Evolutionary conservation across 2,329 filamentous ascomycete species (phyloP).

Genomic region (Chlorencoelia australis): DNA sequence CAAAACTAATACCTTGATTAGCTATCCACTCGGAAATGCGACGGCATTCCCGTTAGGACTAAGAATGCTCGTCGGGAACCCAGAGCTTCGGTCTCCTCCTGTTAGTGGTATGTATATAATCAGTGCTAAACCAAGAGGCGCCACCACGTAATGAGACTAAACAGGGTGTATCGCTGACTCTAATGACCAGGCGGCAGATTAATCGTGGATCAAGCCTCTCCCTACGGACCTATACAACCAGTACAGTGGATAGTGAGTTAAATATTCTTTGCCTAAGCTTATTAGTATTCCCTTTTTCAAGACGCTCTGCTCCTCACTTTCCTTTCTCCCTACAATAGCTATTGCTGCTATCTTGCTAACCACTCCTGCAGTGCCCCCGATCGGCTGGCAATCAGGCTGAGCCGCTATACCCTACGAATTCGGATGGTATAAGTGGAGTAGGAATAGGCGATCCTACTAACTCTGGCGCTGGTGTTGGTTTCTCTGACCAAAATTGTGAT

Average conservation of each 20-base stretch:
- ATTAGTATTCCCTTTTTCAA: no score
- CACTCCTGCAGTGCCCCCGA: no score
- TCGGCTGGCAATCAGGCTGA: conserved; percentile 30
- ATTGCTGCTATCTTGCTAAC: no score
- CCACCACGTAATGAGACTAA: no score
- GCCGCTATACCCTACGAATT: conserved; percentile 43
- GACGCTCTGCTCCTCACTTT: no score
- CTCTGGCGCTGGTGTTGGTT: conserved; percentile 48
- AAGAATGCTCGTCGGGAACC: conserved; percentile 71
- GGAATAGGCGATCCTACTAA: conserved; percentile 47
- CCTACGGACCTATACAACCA: conserved; percentile 41
- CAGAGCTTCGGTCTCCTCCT: conserved; percentile 52
- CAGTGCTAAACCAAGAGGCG: no score
- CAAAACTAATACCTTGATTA: no score
- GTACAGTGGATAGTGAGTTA: conserved; percentile 51
- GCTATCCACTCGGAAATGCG: conserved; percentile 55
- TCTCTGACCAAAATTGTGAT: conserved; percentile 62
- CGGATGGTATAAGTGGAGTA: conserved; percentile 40
- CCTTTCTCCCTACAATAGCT: no score
- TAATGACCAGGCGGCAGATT: conserved; percentile 37
- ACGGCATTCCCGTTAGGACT: conserved; percentile 68
- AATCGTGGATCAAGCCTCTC: conserved; percentile 44
- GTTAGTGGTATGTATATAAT: no score
- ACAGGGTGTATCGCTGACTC: no score
- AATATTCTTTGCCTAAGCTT: no score